phyloP scores from a whole-genome alignment of 495 filamentous ascomycete genomes.

The Penicillium roqueforti region DNA sequence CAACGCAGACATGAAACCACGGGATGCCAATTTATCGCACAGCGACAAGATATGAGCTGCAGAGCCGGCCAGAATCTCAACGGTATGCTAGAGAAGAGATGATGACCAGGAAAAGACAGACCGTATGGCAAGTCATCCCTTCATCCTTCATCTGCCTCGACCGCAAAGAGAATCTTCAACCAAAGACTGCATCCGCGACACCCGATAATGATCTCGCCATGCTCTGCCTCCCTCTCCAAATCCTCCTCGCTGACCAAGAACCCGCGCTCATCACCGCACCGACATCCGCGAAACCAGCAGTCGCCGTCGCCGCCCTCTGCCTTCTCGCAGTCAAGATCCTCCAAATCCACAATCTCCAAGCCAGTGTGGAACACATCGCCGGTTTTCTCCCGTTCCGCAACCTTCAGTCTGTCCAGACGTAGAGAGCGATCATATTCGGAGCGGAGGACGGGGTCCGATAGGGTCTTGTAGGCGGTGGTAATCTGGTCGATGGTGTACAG shows the following conservation, averaged over 20 bases:
- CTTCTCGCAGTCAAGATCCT: slow-evolving; percentile 63
- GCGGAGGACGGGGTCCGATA: slow-evolving; percentile 56
- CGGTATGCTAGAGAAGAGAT: background rate
- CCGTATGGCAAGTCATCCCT: background rate
- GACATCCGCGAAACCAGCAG: slow-evolving; percentile 66
- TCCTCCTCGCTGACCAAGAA: slow-evolving; percentile 67
- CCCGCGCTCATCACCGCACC: slow-evolving; percentile 74
- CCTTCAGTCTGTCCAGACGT: slow-evolving; percentile 31
- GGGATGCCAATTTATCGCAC: background rate
- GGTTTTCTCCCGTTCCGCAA: slow-evolving; percentile 24
- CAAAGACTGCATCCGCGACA: slow-evolving; percentile 81
- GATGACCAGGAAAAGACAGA: background rate
- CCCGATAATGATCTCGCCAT: slow-evolving; percentile 69
- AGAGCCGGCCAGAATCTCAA: background rate
- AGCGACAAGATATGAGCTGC: background rate
- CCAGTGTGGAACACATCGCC: slow-evolving; percentile 57
- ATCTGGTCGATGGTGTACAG: slow-evolving; percentile 73
- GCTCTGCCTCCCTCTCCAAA: slow-evolving; percentile 58
- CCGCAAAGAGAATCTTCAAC: slow-evolving; percentile 68
- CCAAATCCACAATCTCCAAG: slow-evolving; percentile 77
- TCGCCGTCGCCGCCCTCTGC: slow-evolving; percentile 7
- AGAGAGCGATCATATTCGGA: slow-evolving; percentile 63
- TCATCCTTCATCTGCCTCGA: slow-evolving; percentile 55
- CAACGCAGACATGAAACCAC: background rate
- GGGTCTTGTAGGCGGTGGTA: slow-evolving; percentile 65